A percentile compares a stretch with the other conserved stretches of the same genome.
Conservation (phyloP, 768 basidiomycete genomes). For the Leccinum variicolor region DNA sequence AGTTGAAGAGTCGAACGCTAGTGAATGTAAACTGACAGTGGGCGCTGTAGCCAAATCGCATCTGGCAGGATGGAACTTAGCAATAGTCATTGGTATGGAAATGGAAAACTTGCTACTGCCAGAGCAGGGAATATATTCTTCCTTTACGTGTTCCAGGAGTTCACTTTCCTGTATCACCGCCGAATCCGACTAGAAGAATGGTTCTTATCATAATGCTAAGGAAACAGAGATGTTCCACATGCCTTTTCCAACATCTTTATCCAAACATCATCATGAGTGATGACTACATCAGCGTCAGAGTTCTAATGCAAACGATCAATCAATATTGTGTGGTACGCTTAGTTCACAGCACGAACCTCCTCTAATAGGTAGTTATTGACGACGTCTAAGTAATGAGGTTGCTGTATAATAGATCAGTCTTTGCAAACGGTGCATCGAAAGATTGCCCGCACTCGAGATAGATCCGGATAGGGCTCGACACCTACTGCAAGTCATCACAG, state of each 20-base stretch:
- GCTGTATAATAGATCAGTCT: not conserved
- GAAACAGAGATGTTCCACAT: too few relatives aligned
- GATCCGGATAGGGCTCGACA: not conserved
- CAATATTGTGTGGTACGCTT: not conserved
- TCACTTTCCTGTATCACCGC: not conserved
- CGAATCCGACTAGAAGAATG: not conserved
- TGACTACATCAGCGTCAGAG: not conserved
- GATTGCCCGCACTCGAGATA: not conserved
- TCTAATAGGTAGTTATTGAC: slow-evolving; percentile 8
- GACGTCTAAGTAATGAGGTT: slow-evolving; percentile 1
- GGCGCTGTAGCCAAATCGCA: not conserved
- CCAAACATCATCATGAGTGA: slow-evolving; percentile 13
- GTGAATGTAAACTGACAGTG: not conserved
- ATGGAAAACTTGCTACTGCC: not conserved
- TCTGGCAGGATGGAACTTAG: not conserved
- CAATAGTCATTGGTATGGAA: not conserved
- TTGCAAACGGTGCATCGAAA: too few relatives aligned
- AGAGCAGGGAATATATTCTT: not conserved
- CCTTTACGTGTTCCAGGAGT: not conserved
- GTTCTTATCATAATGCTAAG: not conserved
- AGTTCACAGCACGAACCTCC: not conserved
- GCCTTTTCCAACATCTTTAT: slow-evolving; percentile 8
- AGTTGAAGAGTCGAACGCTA: not conserved
- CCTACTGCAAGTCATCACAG: not conserved
- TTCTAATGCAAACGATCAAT: not conserved